phyloP scores from a whole-genome alignment of 2,329 filamentous ascomycete species.

The Colletotrichum sp. region DNA sequence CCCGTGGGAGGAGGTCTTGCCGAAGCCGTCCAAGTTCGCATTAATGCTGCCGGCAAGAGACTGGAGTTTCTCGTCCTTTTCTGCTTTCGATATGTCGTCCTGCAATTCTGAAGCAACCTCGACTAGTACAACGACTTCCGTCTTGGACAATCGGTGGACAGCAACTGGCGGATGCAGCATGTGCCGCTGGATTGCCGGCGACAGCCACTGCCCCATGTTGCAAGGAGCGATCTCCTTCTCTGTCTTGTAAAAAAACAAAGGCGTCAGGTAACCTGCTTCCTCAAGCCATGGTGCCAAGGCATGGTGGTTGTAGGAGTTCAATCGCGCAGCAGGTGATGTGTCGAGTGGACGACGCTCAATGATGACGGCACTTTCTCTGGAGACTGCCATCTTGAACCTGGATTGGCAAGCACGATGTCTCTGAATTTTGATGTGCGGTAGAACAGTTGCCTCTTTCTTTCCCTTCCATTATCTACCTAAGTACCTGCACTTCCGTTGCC shows the following conservation, averaged over 20 bases:
- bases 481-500: not conserved
- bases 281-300: not conserved
- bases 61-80: accelerated
- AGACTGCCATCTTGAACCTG: too few relatives aligned
- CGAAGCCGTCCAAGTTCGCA: not conserved
- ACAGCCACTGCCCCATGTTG: not conserved
- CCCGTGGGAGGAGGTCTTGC: not conserved
- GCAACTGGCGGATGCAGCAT: not conserved
- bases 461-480: not conserved
- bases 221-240: not conserved
- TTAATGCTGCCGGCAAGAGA: not conserved
- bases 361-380: not conserved
- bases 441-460: not conserved
- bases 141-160: not conserved
- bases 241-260: not conserved
- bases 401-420: not conserved
- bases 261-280: not conserved
- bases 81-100: accelerated
- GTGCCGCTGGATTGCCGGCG: not conserved
- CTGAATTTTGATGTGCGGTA: accelerated
- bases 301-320: not conserved
- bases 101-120: not conserved
- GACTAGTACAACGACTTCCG: not conserved
- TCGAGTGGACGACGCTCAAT: not conserved
- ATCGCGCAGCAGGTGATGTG: not conserved